These are phyloP conservation scores for Simplicillium sp. DNA, from an alignment of 2,329 filamentous ascomycete genomes.

Conservation along the genomic window DNA sequence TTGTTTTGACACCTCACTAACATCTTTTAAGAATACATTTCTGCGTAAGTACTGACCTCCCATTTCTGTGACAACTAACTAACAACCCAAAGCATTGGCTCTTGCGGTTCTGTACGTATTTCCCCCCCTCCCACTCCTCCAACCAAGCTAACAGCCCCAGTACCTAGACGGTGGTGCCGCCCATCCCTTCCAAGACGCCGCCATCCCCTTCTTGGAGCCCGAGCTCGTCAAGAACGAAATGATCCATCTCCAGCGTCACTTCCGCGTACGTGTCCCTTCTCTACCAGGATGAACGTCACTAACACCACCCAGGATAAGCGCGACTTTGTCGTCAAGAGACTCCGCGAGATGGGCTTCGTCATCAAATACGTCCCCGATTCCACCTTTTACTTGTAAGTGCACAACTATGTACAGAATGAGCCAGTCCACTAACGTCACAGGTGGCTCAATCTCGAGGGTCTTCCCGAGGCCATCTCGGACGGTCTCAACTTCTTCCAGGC, in stretches of 20 bases:
- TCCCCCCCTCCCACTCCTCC: neutral
- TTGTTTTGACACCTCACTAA: neutral
- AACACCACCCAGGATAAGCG: conserved; percentile 59
- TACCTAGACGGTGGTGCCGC: conserved; percentile 94
- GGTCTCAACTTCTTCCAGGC: conserved; percentile 96
- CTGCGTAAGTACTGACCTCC: conserved; percentile 44
- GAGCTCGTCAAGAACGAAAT: conserved; percentile 73
- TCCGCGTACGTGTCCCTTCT: conserved; percentile 43
- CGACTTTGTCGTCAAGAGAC: conserved; percentile 75
- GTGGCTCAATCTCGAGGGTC: conserved; percentile 52
- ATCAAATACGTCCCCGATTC: conserved; percentile 79
- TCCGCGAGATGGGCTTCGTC: conserved; percentile 78
- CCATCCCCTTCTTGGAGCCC: conserved; percentile 88
- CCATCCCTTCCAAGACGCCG: conserved; percentile 91
- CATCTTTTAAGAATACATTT: conserved; percentile 62
- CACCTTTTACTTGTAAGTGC: conserved; percentile 82
- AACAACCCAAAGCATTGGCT: conserved; percentile 53
- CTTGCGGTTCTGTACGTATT: conserved; percentile 50
- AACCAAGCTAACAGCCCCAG: neutral
- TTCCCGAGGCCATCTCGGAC: conserved; percentile 78
- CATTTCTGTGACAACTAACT: conserved; percentile 3
- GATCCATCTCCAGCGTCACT: conserved; percentile 80
- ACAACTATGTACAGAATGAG: neutral
- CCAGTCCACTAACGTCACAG: conserved; percentile 13
- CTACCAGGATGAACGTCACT: conserved; percentile 7